A percentile compares a stretch with the other conserved stretches of the same genome.
phyloP scores from a whole-genome alignment of 2,329 filamentous ascomycete species.

The Pseudogymnoascus sp. region DNA sequence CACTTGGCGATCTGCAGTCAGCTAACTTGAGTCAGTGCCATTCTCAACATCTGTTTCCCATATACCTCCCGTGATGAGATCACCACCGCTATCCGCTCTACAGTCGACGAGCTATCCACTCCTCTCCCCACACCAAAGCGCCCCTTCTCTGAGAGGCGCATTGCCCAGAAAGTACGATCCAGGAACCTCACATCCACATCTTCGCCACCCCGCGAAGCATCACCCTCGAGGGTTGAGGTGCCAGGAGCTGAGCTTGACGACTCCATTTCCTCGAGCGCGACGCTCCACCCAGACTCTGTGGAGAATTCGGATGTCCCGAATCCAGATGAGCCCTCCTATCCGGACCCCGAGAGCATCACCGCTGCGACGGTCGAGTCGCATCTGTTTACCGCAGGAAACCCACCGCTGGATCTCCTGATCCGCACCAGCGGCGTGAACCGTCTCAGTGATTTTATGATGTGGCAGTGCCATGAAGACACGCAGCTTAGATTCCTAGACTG shows the following conservation, averaged over 20 bases:
- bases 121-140: slow-evolving; percentile 58
- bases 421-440: slow-evolving; percentile 89
- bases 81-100: slow-evolving; percentile 77
- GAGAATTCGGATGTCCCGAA: slow-evolving; percentile 19
- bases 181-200: slow-evolving; percentile 39
- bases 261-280: slow-evolving; percentile 53
- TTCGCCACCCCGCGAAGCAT: slow-evolving; percentile 24
- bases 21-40: slow-evolving; percentile 36
- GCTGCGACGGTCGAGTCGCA: slow-evolving; percentile 73
- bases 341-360: slow-evolving; percentile 85
- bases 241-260: slow-evolving; percentile 37
- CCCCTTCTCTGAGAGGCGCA: slow-evolving; percentile 80
- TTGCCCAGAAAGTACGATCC: slow-evolving; percentile 74
- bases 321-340: slow-evolving; percentile 35
- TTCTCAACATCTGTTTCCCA: slow-evolving; percentile 93
- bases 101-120: slow-evolving; percentile 76
- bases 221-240: slow-evolving; percentile 40
- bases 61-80: slow-evolving; percentile 97
- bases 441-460: slow-evolving; percentile 96
- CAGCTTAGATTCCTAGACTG: slow-evolving; percentile 88
- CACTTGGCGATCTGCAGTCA: not conserved
- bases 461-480: slow-evolving; percentile 91
- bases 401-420: slow-evolving; percentile 83
- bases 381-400: slow-evolving; percentile 78
- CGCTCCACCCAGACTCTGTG: slow-evolving; percentile 31